Conservation (phyloP, 345 rosid genomes). For the Eucalyptus victrix region DNA sequence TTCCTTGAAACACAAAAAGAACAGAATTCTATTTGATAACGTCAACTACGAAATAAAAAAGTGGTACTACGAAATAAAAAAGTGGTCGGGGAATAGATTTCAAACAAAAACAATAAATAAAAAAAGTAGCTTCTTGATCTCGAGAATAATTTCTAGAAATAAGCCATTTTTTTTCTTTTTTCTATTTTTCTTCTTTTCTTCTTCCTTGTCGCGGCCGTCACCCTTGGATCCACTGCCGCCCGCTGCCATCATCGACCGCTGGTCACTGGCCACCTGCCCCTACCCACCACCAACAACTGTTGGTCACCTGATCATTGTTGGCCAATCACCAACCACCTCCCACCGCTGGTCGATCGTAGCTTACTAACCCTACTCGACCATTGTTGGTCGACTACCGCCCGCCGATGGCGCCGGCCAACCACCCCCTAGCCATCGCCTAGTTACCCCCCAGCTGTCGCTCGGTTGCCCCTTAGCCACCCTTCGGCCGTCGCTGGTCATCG, state of each 20-base stretch:
- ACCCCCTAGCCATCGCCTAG: accelerated
- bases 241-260: accelerated
- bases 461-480: accelerated
- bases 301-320: accelerated
- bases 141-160: too few relatives aligned
- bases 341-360: accelerated
- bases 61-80: accelerated
- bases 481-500: accelerated
- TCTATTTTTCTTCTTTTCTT: too few relatives aligned
- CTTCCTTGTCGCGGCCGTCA: accelerated
- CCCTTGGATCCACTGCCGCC: too few relatives aligned
- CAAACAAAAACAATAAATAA: too few relatives aligned
- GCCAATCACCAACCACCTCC: too few relatives aligned
- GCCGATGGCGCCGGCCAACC: accelerated
- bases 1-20: too few relatives aligned
- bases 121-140: accelerated
- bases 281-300: too few relatives aligned
- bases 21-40: accelerated
- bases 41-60: too few relatives aligned
- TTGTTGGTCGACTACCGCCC: accelerated
- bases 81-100: too few relatives aligned
- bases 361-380: too few relatives aligned
- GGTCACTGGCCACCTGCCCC: accelerated
- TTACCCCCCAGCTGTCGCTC: accelerated
- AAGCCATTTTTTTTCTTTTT: too few relatives aligned